A percentile compares a stretch with the other conserved stretches of the same genome.
phyloP scores from a whole-genome alignment of 495 filamentous ascomycete species.

The Diplogelasinospora grovesii region DNA sequence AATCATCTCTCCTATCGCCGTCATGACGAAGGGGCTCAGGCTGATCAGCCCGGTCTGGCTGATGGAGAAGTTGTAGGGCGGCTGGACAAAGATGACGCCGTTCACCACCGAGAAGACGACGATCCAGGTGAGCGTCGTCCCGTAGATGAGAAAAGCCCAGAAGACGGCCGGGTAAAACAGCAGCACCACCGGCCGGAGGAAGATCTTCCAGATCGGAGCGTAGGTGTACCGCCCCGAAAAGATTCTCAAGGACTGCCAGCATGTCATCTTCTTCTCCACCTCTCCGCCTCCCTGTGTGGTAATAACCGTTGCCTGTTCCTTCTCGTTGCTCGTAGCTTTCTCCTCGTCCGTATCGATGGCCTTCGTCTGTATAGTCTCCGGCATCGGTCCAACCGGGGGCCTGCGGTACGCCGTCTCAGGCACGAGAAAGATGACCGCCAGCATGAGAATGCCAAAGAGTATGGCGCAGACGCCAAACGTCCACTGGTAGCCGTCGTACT shows the following conservation, averaged over 20 bases:
- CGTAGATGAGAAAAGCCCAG: slow-evolving; percentile 48
- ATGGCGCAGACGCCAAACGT: slow-evolving; percentile 50
- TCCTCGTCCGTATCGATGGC: background rate
- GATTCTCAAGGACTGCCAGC: slow-evolving; percentile 24
- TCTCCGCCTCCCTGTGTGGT: background rate
- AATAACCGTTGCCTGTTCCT: too few relatives aligned
- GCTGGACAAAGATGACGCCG: slow-evolving; percentile 40
- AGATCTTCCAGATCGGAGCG: slow-evolving; percentile 44
- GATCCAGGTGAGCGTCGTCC: slow-evolving; percentile 44
- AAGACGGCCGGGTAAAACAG: slow-evolving; percentile 50
- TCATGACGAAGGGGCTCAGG: slow-evolving; percentile 43
- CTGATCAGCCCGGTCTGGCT: slow-evolving; percentile 44
- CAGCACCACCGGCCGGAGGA: slow-evolving; percentile 42
- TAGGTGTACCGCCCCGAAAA: slow-evolving; percentile 35
- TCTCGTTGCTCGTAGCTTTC: slow-evolving; percentile 14
- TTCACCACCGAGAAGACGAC: slow-evolving; percentile 50
- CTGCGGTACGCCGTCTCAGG: slow-evolving; percentile 48
- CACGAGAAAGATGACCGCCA: slow-evolving; percentile 43
- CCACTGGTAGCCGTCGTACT: slow-evolving; percentile 48
- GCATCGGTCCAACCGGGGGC: slow-evolving; percentile 15
- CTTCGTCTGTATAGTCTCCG: too few relatives aligned
- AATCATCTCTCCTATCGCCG: slow-evolving; percentile 41
- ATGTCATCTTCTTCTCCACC: slow-evolving; percentile 27
- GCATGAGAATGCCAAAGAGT: slow-evolving; percentile 42
- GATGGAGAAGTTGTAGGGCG: slow-evolving; percentile 49